Base-by-base conservation (phyloP, 176 grass and related monocot genomes). In the Puya raimondii region DNA sequence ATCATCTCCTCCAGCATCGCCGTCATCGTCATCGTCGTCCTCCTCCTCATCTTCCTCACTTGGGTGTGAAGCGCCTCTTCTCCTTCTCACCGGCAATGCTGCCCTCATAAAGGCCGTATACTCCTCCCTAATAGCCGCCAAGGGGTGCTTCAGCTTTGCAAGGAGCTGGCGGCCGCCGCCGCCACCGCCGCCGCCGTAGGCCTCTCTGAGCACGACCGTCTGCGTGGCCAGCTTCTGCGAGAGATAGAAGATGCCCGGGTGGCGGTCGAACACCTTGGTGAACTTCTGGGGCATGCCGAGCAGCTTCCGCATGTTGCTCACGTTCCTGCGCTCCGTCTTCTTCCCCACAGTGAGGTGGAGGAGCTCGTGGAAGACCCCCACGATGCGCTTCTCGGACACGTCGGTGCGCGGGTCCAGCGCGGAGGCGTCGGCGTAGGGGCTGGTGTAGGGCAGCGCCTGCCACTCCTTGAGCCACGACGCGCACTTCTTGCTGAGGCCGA, bases 181-280 rank as follows among this genome's bases (percentile, higher is more conserved):
- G 29, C 67, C 76, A 29, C 69, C 79, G 64, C 67, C 76, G 23
- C 69, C 79, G 14, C 53, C 76, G 11, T 96, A 96, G 61, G 87
- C 91, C 70, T 90, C 91, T 77, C 79, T 78, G 26, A 85, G 81
- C 47, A 96, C 73, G 68, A 96, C 84, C 1, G 84, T 96, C 64
- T 96, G 76, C 12, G 79, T 87, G 22, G 72, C 84, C 65, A 82
- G 67, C 72, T 90, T 79, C 56, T 85, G 80, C 42, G 84, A 91
- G 27, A 87, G 67, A 67, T 91, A 87, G 79, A 91, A 87, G 76
- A 91, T 87, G 73, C 81, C 80, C 4, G 88, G 81, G 22, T 96
- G 87, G 66, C 87, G 86, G 79, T 87, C 84, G 14, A 96, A 96
- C 47, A 90, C 87, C 81, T 96, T 90, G 76, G 91, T 96, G 51